Conservation (phyloP, 2,329 filamentous ascomycete species). For the Pestalotiopsis sp. region DNA sequence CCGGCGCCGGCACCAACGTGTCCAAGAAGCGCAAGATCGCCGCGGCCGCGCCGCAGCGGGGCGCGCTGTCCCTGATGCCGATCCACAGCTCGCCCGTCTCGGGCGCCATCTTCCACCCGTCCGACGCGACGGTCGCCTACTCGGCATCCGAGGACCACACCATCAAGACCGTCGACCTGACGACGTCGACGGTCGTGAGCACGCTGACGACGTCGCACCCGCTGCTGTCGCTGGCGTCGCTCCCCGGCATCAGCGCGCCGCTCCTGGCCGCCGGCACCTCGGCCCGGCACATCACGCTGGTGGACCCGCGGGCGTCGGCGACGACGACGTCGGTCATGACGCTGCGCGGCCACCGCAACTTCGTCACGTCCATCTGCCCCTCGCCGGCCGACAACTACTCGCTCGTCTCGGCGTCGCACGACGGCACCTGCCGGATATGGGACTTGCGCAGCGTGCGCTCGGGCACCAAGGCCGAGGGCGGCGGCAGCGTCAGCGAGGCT, state of each 20-base stretch:
- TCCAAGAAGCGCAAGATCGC: conserved; percentile 77
- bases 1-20: conserved; percentile 61
- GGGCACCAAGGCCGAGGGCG: conserved; percentile 60
- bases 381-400: conserved; percentile 72
- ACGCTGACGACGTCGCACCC: conserved; percentile 83
- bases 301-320: conserved; percentile 83
- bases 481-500: conserved; percentile 69
- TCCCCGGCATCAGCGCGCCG: conserved; percentile 61
- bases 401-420: conserved; percentile 87
- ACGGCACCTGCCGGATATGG: conserved; percentile 93
- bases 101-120: conserved; percentile 80
- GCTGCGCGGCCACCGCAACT: conserved; percentile 86
- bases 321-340: conserved; percentile 82
- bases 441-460: conserved; percentile 76
- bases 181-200: conserved; percentile 77
- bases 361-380: conserved; percentile 53
- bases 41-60: conserved; percentile 67
- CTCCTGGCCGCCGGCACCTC: conserved; percentile 76
- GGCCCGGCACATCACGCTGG: conserved; percentile 85
- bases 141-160: conserved; percentile 90
- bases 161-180: conserved; percentile 86
- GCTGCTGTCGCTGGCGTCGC: conserved; percentile 75
- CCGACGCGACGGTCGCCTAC: conserved; percentile 87
- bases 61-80: conserved; percentile 73
- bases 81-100: conserved; percentile 76